These are phyloP conservation scores for Ogataea nakhonphanomensis DNA, from an alignment of 805 yeast genomes.

Conservation along the genomic window DNA sequence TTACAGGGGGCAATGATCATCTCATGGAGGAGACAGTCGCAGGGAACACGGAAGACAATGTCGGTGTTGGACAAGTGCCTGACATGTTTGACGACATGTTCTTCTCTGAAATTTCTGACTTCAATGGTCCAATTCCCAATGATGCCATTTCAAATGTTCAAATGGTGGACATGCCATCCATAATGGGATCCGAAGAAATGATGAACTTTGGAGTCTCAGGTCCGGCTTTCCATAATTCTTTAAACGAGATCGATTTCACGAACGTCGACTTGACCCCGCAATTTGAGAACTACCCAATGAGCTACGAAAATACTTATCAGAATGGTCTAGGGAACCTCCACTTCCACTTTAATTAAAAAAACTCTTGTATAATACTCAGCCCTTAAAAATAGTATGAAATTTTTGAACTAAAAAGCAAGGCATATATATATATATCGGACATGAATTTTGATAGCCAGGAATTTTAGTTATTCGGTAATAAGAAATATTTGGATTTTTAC, in stretches of 20 bases:
- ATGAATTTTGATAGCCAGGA: too few relatives aligned
- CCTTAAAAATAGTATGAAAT: slow-evolving; percentile 2
- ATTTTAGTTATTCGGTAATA: too few relatives aligned
- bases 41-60: slow-evolving; percentile 4
- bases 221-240: slow-evolving; percentile 28
- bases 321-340: slow-evolving; percentile 21
- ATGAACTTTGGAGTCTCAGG: slow-evolving; percentile 9
- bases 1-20: slow-evolving; percentile 11
- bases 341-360: slow-evolving; percentile 9
- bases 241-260: slow-evolving; percentile 38
- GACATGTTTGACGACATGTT: slow-evolving; percentile 34
- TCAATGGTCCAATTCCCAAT: slow-evolving; percentile 19
- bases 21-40: not conserved
- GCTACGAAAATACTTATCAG: slow-evolving; percentile 8
- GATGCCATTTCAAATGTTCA: slow-evolving; percentile 12
- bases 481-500: too few relatives aligned
- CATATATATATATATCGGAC: too few relatives aligned
- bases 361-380: not conserved
- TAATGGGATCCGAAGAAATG: slow-evolving; percentile 9
- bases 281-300: slow-evolving; percentile 20
- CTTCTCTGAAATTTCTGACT: slow-evolving; percentile 31
- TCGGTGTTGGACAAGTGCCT: slow-evolving; percentile 16
- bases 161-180: slow-evolving; percentile 6
- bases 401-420: not conserved
- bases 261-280: slow-evolving; percentile 34